Evolutionary conservation across 345 rosid genomes (phyloP).

Genomic region (Murraya paniculata): DNA sequence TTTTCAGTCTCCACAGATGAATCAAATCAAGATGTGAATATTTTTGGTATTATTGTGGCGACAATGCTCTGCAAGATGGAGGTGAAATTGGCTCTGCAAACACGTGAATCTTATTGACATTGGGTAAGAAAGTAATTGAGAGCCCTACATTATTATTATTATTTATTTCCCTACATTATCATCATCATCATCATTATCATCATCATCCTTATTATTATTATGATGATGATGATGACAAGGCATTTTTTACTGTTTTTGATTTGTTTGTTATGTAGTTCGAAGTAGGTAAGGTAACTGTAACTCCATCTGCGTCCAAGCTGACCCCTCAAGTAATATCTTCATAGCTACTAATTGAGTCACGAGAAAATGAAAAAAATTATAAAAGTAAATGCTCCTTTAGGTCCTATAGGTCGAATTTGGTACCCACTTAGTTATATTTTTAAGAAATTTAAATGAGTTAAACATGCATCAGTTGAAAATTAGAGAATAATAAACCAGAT

Average conservation of each 20-base stretch:
- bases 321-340: no score
- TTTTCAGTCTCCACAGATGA: not conserved
- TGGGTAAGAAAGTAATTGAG: not conserved
- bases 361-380: no score
- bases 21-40: not conserved
- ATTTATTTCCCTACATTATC: no score
- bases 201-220: not conserved
- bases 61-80: slow-evolving; percentile 14
- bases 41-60: slow-evolving; percentile 14
- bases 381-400: no score
- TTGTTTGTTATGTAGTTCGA: not conserved
- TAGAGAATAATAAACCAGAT: no score
- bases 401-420: no score
- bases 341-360: no score
- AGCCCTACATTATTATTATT: slow-evolving; percentile 5
- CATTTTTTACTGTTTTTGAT: slow-evolving; percentile 15
- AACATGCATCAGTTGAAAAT: no score
- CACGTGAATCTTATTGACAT: slow-evolving; percentile 16
- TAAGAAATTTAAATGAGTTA: no score
- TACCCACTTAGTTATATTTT: no score
- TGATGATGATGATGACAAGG: not conserved
- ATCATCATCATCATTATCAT: not conserved
- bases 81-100: slow-evolving; percentile 20
- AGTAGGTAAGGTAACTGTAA: no score
- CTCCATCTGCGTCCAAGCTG: no score